Conservation (phyloP, 2,329 filamentous ascomycete genomes). For the Fusarium armeniacum region DNA sequence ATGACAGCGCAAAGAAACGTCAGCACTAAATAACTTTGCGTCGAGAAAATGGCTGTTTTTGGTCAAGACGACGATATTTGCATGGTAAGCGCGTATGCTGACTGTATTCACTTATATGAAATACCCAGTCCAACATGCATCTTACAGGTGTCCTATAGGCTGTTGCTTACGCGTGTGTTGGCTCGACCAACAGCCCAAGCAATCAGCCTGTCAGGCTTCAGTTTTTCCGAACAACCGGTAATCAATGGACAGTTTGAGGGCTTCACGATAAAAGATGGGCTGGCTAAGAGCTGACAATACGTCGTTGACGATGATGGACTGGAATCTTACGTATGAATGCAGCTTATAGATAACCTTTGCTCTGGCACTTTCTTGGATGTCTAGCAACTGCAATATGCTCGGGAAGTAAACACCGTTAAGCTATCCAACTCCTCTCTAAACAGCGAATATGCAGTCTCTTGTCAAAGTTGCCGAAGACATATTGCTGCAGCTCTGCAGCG, state of each 20-base stretch:
- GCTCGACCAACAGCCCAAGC: background rate
- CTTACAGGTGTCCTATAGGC: background rate
- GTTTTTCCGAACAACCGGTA: conserved; percentile 6
- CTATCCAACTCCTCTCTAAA: too few species aligned
- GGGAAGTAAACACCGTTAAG: background rate
- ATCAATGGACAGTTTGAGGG: background rate
- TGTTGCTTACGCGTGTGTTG: background rate
- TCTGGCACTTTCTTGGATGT: background rate
- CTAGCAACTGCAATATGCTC: background rate
- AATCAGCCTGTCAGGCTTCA: conserved; percentile 4
- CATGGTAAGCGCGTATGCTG: conserved; percentile 2
- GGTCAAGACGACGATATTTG: background rate
- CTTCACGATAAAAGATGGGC: background rate
- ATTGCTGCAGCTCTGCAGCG: background rate
- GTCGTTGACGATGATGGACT: background rate
- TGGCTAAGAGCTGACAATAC: background rate
- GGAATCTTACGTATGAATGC: conserved; percentile 3
- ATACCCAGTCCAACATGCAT: background rate
- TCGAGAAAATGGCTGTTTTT: background rate
- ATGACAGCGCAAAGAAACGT: background rate
- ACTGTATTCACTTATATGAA: background rate
- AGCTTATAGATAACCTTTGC: background rate
- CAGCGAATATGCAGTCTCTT: conserved; percentile 1
- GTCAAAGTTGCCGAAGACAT: background rate
- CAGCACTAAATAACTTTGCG: background rate